A percentile compares a stretch with the other conserved stretches of the same genome.
Evolutionary conservation across 306 rosid species (phyloP).

Genomic region (Castanea mollissima): DNA sequence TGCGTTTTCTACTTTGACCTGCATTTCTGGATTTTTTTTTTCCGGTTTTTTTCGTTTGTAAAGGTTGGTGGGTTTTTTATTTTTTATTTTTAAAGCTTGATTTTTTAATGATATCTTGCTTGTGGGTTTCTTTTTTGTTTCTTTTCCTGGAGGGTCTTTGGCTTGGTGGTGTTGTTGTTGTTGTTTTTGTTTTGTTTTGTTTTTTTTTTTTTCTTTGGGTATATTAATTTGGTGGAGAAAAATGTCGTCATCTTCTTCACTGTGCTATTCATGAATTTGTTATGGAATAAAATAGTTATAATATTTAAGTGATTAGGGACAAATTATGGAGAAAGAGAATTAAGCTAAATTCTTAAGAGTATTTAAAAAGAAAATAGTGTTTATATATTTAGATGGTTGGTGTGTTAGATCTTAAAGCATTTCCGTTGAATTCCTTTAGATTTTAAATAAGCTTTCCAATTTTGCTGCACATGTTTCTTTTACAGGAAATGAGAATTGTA

Average conservation of each 20-base stretch:
- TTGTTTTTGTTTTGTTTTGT: neutral
- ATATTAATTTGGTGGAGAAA: slow-evolving; percentile 22
- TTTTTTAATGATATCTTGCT: slow-evolving; percentile 1
- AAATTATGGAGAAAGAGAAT: neutral
- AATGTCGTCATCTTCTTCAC: slow-evolving; percentile 42
- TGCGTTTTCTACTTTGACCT: slow-evolving; percentile 31
- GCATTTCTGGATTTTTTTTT: slow-evolving; percentile 34
- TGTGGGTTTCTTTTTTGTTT: slow-evolving; percentile 29
- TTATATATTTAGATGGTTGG: neutral
- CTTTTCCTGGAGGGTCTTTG: slow-evolving; percentile 22
- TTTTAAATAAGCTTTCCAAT: slow-evolving; percentile 24
- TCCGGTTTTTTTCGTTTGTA: neutral
- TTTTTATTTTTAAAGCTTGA: slow-evolving; percentile 25
- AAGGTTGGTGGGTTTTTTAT: slow-evolving; percentile 28
- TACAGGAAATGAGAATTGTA: slow-evolving; percentile 54
- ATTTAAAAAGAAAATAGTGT: neutral
- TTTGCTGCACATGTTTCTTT: slow-evolving; percentile 13
- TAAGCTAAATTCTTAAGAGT: neutral
- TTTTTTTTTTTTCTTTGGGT: slow-evolving; percentile 10
- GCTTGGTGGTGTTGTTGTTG: slow-evolving; percentile 8
- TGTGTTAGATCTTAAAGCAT: slow-evolving; percentile 33
- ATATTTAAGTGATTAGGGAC: neutral
- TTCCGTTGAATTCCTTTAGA: slow-evolving; percentile 9
- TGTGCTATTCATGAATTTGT: slow-evolving; percentile 43
- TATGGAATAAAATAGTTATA: neutral